A percentile compares a stretch with the other conserved stretches of the same genome.
phyloP scores from a whole-genome alignment of 2,329 filamentous ascomycete genomes.

The Trichophyton benhamiae region DNA sequence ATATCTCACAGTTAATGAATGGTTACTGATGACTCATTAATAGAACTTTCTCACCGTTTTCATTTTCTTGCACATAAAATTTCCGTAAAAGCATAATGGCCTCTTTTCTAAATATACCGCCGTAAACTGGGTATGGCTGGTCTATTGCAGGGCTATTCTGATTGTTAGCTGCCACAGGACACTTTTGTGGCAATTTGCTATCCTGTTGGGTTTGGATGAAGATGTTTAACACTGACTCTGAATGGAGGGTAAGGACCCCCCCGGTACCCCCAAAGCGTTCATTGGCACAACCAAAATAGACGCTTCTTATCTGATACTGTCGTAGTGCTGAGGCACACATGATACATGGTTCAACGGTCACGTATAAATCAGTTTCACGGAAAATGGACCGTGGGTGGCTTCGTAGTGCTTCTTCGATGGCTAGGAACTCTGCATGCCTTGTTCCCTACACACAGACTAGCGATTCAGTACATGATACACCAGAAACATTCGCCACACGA shows the following conservation, averaged over 20 bases:
- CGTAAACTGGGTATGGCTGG: constrained; percentile 65
- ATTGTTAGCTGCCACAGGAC: neutral
- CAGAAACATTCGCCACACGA: neutral
- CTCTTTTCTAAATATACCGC: constrained; percentile 80
- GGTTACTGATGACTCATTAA: neutral
- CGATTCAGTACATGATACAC: neutral
- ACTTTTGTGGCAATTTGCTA: neutral
- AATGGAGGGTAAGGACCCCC: constrained; percentile 78
- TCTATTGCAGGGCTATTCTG: constrained; percentile 56
- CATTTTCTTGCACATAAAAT: constrained; percentile 98
- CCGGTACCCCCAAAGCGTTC: constrained; percentile 96
- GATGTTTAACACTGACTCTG: constrained; percentile 37
- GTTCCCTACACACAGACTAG: constrained; percentile 54
- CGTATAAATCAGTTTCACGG: constrained; percentile 68
- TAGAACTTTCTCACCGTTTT: constrained; percentile 46
- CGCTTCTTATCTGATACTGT: constrained; percentile 74
- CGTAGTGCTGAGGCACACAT: constrained; percentile 93
- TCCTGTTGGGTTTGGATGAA: neutral
- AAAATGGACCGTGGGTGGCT: constrained; percentile 57
- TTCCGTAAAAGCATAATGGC: constrained; percentile 82
- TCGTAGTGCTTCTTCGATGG: constrained; percentile 54
- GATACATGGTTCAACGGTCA: constrained; percentile 95
- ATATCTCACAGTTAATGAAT: neutral
- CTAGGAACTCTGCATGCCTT: constrained; percentile 89
- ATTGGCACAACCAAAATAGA: constrained; percentile 91